Conservation (phyloP, 2,329 filamentous ascomycete species). For the Penicillium corylophilum region DNA sequence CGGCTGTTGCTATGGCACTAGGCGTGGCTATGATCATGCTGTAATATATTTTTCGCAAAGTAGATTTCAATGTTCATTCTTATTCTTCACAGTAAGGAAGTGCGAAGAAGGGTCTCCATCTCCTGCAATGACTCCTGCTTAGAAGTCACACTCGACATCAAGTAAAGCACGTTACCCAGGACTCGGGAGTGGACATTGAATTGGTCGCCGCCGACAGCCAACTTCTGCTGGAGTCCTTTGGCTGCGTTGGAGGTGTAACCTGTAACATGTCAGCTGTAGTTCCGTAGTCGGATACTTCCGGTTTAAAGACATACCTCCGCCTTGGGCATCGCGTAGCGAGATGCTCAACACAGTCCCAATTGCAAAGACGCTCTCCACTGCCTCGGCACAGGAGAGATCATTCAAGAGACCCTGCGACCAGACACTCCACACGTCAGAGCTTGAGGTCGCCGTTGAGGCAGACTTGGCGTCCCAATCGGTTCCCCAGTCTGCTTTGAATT, state of each 20-base stretch:
- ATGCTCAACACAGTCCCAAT: conserved; percentile 74
- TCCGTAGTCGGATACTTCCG: neutral
- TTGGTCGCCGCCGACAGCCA: conserved; percentile 42
- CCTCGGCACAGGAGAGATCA: conserved; percentile 55
- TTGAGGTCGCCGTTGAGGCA: neutral
- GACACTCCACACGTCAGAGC: conserved; percentile 60
- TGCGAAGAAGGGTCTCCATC: conserved; percentile 43
- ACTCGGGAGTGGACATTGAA: conserved; percentile 59
- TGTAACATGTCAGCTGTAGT: conserved; percentile 13
- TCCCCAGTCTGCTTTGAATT: conserved; percentile 53
- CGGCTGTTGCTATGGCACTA: conserved; percentile 4
- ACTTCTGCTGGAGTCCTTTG: conserved; percentile 51
- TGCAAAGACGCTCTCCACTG: conserved; percentile 67
- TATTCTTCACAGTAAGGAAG: conserved; percentile 29
- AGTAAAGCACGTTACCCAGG: conserved; percentile 60
- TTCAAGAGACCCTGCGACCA: conserved; percentile 65
- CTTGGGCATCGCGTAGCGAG: conserved; percentile 50
- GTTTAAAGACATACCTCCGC: conserved; percentile 40
- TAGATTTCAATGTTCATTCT: neutral
- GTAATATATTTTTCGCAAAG: neutral
- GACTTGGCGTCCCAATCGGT: conserved; percentile 45
- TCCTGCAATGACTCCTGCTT: conserved; percentile 41
- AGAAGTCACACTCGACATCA: conserved; percentile 59
- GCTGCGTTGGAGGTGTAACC: conserved; percentile 60
- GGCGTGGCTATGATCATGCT: neutral